Evolutionary conservation across 2,329 filamentous ascomycete genomes (phyloP), one percentile per base, ranked within the genome.

Genomic region (Rutstroemia sydowiana): DNA sequence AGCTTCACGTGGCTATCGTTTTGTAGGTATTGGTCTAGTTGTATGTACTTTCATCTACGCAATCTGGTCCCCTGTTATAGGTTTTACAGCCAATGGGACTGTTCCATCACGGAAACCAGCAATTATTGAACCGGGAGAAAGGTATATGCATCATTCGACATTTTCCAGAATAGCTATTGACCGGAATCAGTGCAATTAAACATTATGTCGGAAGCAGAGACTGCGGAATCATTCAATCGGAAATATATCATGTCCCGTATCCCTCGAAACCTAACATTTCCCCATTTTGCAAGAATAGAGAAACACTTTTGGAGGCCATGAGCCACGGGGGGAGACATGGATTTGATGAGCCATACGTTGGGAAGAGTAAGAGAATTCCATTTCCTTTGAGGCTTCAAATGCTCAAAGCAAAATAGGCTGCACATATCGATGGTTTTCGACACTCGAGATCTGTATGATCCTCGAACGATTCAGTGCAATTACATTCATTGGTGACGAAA

Each of bases 371-470:
- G 20, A 30, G 10, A 11, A 2, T 4, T 11, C 20, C 23, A 16
- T 28, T 34, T 1, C 18, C 11, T 2, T 4, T n/a, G n/a, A 8
- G 9, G n/a, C 43, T 8, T 6, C 6, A 31, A 8, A 26, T 26
- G 23, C 23, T 26, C 23, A 26, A 26, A 26, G 23, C 23, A 26
- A 26, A 4, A 20, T 31, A 67, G 69, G 62, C 28, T 73, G 71
- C 53, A 68, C 68, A 45, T 72, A 72, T 55, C 67, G 63, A 41
- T 74, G 71, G 71, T 73, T 69, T 54, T 62, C 66, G 7, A 63
- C 65, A 3, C 51, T 60, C 8, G 70, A 74, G 51, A 69, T 72
- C 40, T 74, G 72, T 57, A 69, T 70, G 60, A 71, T 73, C 18
- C 63, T 74, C 23, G 65, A 68, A 48, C 67, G 70, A 36, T 73